Conservation (phyloP, 768 basidiomycete species). For the Russula abietina region DNA sequence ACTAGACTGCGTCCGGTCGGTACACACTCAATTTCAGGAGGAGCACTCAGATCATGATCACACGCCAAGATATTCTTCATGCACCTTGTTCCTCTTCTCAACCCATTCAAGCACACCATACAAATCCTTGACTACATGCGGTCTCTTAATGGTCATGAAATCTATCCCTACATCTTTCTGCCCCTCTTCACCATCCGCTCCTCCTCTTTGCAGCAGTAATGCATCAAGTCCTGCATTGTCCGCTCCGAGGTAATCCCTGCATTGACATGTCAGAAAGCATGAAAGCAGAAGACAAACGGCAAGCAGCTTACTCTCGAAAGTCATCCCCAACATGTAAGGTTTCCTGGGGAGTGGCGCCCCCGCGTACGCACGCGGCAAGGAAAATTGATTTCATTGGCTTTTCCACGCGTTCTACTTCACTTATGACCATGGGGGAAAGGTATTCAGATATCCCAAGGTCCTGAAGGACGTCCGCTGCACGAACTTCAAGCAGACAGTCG, state of each 20-base stretch:
- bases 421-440: slow-evolving; percentile 55
- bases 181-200: slow-evolving; percentile 42
- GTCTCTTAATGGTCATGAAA: slow-evolving; percentile 31
- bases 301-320: slow-evolving; percentile 43
- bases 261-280: background rate
- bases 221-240: slow-evolving; percentile 48
- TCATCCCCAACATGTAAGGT: slow-evolving; percentile 76
- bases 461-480: slow-evolving; percentile 41
- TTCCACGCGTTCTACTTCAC: slow-evolving; percentile 62
- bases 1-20: background rate
- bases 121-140: slow-evolving; percentile 35
- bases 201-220: slow-evolving; percentile 49
- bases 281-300: background rate
- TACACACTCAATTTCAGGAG: background rate
- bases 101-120: slow-evolving; percentile 37
- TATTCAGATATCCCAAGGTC: slow-evolving; percentile 51
- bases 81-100: slow-evolving; percentile 18
- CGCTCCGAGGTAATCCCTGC: slow-evolving; percentile 66
- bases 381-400: slow-evolving; percentile 65
- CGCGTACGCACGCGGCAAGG: slow-evolving; percentile 36
- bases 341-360: slow-evolving; percentile 34
- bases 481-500: background rate
- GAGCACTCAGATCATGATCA: background rate
- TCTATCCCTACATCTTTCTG: slow-evolving; percentile 40
- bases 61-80: background rate